Conservation (phyloP, 306 rosid species). For the Casuarina glauca region DNA sequence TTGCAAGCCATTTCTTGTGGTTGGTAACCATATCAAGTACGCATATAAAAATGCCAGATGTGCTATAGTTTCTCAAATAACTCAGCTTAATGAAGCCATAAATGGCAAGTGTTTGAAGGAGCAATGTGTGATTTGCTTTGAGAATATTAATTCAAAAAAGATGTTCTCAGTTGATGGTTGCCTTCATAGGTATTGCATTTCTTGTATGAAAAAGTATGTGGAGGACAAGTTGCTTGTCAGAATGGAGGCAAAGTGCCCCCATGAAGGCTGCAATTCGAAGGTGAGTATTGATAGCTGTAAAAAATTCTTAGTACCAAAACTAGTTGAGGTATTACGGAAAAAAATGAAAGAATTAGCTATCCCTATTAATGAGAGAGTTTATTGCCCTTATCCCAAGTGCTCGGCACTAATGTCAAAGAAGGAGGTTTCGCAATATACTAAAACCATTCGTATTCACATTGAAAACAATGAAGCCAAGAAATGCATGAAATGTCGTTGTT, state of each 20-base stretch:
- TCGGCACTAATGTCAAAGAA: slow-evolving; percentile 52
- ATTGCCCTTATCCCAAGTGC: slow-evolving; percentile 61
- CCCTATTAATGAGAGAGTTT: slow-evolving; percentile 46
- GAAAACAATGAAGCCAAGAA: slow-evolving; percentile 36
- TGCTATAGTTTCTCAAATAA: slow-evolving; percentile 46
- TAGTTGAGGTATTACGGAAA: slow-evolving; percentile 33
- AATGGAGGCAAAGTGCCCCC: slow-evolving; percentile 51
- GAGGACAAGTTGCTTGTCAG: slow-evolving; percentile 51
- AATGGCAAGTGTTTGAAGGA: slow-evolving; percentile 28
- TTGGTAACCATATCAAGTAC: slow-evolving; percentile 19
- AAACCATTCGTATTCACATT: slow-evolving; percentile 2
- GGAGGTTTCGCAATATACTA: slow-evolving; percentile 39
- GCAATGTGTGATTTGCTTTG: slow-evolving; percentile 52
- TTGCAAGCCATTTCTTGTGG: slow-evolving; percentile 40
- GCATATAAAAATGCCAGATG: slow-evolving; percentile 47
- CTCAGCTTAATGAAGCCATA: slow-evolving; percentile 23
- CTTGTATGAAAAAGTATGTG: slow-evolving; percentile 59
- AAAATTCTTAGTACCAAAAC: slow-evolving; percentile 41
- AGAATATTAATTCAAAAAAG: slow-evolving; percentile 34
- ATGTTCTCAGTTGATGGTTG: slow-evolving; percentile 53
- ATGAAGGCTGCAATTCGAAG: slow-evolving; percentile 46
- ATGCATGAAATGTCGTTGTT: slow-evolving; percentile 47
- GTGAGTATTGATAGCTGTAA: slow-evolving; percentile 44
- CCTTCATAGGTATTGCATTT: slow-evolving; percentile 51
- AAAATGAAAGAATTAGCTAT: slow-evolving; percentile 49